Conservation (phyloP, 1,284 basidiomycete species). For the Psilocybe mexicana region DNA sequence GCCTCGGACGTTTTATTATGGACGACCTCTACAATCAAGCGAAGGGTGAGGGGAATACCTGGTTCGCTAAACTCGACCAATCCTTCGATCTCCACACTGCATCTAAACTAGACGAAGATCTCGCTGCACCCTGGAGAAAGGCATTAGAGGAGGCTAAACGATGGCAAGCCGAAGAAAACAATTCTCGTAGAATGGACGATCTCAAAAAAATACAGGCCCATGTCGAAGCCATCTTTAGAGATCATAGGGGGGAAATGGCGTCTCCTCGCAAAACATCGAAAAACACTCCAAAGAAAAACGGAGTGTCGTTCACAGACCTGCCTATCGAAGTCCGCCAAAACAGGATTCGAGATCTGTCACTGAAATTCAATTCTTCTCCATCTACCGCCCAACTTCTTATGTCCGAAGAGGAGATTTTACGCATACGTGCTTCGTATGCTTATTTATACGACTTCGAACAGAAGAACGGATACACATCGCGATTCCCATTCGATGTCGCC, state of each 20-base stretch:
- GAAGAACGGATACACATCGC: constrained; percentile 20
- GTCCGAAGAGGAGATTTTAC: constrained; percentile 32
- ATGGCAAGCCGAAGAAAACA: constrained; percentile 18
- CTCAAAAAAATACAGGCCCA: constrained; percentile 31
- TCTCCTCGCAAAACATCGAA: constrained; percentile 16
- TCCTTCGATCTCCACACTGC: constrained; percentile 24
- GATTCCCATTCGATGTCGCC: constrained; percentile 56
- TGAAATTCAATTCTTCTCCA: constrained; percentile 36
- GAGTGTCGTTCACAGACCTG: constrained; percentile 37
- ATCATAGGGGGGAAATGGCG: constrained; percentile 28
- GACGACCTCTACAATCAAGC: constrained; percentile 39
- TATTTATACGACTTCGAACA: constrained; percentile 42
- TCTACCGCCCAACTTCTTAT: constrained; percentile 22
- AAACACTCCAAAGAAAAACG: constrained; percentile 20
- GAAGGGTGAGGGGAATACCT: constrained; percentile 21
- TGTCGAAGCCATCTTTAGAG: constrained; percentile 27
- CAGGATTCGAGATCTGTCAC: constrained; percentile 42
- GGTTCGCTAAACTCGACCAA: constrained; percentile 30
- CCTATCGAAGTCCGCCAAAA: constrained; percentile 51
- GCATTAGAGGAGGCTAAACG: constrained; percentile 24
- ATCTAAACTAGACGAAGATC: constrained; percentile 19
- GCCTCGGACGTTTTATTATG: constrained; percentile 47
- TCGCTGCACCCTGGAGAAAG: constrained; percentile 35
- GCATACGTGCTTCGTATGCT: constrained; percentile 53
- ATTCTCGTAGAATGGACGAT: constrained; percentile 21